These are phyloP conservation scores for Quercus dentata DNA, from an alignment of 306 rosid genomes.

Conservation along the genomic window DNA sequence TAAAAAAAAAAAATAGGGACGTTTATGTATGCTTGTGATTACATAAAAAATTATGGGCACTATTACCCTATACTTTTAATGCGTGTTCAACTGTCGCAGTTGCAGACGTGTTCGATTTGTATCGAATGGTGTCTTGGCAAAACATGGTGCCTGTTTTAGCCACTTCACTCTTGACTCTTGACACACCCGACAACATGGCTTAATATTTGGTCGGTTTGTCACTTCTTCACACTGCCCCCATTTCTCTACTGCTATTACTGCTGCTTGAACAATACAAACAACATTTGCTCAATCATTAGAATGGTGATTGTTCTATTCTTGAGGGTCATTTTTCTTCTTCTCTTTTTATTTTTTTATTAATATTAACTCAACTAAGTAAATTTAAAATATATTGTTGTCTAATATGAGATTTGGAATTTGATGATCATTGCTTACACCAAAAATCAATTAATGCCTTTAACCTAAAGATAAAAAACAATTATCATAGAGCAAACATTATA, in stretches of 20 bases:
- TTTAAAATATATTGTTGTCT: too few species aligned
- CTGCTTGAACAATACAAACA: too few species aligned
- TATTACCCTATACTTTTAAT: background rate
- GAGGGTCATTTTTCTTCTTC: too few species aligned
- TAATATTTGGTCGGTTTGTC: slow-evolving; percentile 22
- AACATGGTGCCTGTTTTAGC: slow-evolving; percentile 7
- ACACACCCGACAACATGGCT: background rate
- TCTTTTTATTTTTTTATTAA: too few species aligned
- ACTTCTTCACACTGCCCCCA: background rate
- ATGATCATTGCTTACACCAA: too few species aligned
- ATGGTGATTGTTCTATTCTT: too few species aligned
- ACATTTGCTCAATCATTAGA: too few species aligned
- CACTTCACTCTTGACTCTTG: too few species aligned
- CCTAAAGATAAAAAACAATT: too few species aligned
- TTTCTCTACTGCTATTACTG: background rate
- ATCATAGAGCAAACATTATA: accelerated
- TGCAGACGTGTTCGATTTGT: background rate
- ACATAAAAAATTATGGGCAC: background rate
- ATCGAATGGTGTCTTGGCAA: background rate
- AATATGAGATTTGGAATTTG: too few species aligned
- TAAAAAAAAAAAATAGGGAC: background rate
- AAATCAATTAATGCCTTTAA: too few species aligned
- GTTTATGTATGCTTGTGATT: background rate
- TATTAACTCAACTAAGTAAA: too few species aligned
- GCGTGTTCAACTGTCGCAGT: background rate